A percentile compares a stretch with the other conserved stretches of the same genome.
Conservation (phyloP, 768 basidiomycete genomes). For the Kwoniella pini region DNA sequence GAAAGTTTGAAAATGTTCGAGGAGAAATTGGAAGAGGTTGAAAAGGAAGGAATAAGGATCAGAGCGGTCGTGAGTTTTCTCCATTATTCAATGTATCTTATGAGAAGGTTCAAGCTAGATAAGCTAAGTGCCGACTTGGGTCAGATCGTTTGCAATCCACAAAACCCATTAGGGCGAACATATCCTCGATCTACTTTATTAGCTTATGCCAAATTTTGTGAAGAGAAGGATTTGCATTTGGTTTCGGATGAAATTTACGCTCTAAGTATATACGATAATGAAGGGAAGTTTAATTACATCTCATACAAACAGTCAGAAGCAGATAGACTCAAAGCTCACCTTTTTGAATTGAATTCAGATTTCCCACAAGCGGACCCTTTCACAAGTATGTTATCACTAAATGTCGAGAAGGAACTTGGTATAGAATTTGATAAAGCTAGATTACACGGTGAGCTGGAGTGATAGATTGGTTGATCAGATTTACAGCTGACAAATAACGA, state of each 20-base stretch:
- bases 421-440: conserved; percentile 40
- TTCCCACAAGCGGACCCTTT: conserved; percentile 40
- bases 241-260: conserved; percentile 55
- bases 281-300: conserved; percentile 13
- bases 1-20: conserved; percentile 33
- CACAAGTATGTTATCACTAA: conserved; percentile 46
- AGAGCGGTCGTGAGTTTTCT: conserved; percentile 39
- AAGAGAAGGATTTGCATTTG: conserved; percentile 51
- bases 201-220: conserved; percentile 49
- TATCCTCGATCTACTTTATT: conserved; percentile 47
- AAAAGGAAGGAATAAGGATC: conserved; percentile 37
- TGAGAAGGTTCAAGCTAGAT: no score
- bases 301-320: neutral
- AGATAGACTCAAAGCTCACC: no score
- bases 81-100: no score
- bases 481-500: neutral
- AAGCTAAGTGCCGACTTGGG: no score
- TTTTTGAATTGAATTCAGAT: no score
- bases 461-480: neutral
- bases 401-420: conserved; percentile 48
- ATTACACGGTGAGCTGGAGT: conserved; percentile 40
- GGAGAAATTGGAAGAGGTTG: conserved; percentile 24
- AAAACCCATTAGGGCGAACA: conserved; percentile 43
- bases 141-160: conserved; percentile 47
- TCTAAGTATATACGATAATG: conserved; percentile 47